A percentile compares a stretch with the other conserved stretches of the same genome.
phyloP scores from a whole-genome alignment of 148 eudicot genomes.

The Chenopodium album region DNA sequence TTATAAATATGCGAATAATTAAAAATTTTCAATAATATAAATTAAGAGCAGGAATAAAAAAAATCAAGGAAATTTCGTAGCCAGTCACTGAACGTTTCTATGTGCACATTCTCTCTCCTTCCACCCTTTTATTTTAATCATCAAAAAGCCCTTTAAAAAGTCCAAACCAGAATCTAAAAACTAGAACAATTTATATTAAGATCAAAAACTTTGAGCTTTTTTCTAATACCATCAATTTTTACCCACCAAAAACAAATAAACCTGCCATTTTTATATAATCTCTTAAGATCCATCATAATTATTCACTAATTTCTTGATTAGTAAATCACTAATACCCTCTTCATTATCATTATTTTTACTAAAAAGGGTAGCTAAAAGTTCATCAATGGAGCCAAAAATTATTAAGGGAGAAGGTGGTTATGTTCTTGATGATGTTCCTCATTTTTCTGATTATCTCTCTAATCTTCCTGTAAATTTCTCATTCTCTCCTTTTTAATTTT shows the following conservation, averaged over 20 bases:
- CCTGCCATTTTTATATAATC: background rate
- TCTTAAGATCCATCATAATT: background rate
- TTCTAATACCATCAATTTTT: conserved; percentile 13
- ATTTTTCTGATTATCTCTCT: conserved; percentile 65
- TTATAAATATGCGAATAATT: background rate
- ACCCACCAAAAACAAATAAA: conserved; percentile 1
- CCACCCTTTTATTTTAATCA: background rate
- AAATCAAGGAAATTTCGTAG: background rate
- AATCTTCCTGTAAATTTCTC: conserved; percentile 49
- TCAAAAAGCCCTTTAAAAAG: background rate
- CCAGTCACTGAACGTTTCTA: background rate
- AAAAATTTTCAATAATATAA: no score
- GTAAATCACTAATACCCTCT: background rate
- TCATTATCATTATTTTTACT: background rate
- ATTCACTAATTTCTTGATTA: background rate
- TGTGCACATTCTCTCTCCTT: background rate
- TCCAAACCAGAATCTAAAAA: background rate
- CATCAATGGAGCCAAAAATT: conserved; percentile 46
- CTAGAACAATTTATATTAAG: background rate
- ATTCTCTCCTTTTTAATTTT: background rate
- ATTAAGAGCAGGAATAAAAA: background rate
- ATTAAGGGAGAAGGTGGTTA: conserved; percentile 60
- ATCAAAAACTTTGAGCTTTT: conserved; percentile 13
- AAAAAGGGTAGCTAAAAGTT: background rate
- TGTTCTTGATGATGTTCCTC: conserved; percentile 88